Evolutionary conservation across 768 basidiomycete species (phyloP), one percentile per base, ranked within the genome.

Genomic region (Suillus decipiens): DNA sequence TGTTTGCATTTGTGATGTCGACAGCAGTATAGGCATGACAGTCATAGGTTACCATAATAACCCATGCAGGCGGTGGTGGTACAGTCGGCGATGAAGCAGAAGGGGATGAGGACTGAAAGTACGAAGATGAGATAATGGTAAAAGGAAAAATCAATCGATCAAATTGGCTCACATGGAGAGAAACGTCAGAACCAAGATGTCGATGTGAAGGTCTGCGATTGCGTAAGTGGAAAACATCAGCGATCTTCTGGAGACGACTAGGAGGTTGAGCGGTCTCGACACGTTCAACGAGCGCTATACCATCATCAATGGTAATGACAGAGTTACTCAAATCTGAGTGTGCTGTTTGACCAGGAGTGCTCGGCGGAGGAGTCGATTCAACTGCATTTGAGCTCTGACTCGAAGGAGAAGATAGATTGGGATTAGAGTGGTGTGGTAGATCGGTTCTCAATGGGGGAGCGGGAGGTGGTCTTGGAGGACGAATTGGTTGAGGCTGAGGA

Each of bases 21-120:
- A 94, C 90, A 28, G 85, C 80, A 55, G 83, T 84, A 75, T 88
- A 88, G 64, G 87, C 84, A 65, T 92, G 90, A n/a, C 88, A 87
- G 73, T 93, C 90, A 34, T 82, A 78, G 22, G 92, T 93, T 64
- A 90, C 92, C 64, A 89, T 84, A 68, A 91, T 87, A 51, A 77
- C 61, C 47, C 68, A 68, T 22, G 70, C 68, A 60, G 75, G 78
- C 39, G 79, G 79, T 36, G 79, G 59, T 47, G 73, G 64, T 22
- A 76, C 41, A 9, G 61, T 66, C 4, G 75, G 67, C 11, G 75
- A 67, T 47, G 69, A 67, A 48, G 66, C 70, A 50, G 71, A 72
- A 31, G 70, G 71, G 50, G 77, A 73, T 14, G 77, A 69, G 41
- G 73, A 69, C 71, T 77, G 66, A 41, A 66, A 62, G 61, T 58